These are phyloP conservation scores for Apostasia ramifera DNA, from an alignment of 106 monocot species.

Conservation along the genomic window DNA sequence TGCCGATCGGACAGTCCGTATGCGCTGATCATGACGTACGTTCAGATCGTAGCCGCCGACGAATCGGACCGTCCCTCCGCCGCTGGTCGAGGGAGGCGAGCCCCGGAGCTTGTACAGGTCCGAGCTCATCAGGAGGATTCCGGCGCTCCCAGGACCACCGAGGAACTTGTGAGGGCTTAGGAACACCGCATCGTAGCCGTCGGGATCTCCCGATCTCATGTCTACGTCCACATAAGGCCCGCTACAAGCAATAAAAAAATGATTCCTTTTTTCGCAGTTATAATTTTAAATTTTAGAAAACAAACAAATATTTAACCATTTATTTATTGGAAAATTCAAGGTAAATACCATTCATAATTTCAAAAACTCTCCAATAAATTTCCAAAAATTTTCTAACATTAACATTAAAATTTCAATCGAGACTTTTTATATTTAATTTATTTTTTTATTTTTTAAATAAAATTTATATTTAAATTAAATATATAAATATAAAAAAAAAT, in stretches of 20 bases:
- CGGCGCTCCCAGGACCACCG: conserved; percentile 66
- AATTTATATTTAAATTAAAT: too few relatives aligned
- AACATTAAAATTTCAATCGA: background rate
- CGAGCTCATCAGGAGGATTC: conserved; percentile 52
- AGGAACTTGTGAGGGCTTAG: conserved; percentile 77
- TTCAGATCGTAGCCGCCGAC: conserved; percentile 43
- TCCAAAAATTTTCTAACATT: background rate
- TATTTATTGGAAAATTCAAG: too few relatives aligned
- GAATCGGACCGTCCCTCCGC: conserved; percentile 70
- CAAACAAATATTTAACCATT: too few relatives aligned
- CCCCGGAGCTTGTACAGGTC: conserved; percentile 42
- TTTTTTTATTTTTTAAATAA: too few relatives aligned
- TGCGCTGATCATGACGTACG: background rate
- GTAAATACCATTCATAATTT: too few relatives aligned
- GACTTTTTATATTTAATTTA: too few relatives aligned
- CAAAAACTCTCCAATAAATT: background rate
- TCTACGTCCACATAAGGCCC: conserved; percentile 50
- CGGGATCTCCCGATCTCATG: conserved; percentile 43
- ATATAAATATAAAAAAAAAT: too few relatives aligned
- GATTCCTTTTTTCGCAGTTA: background rate
- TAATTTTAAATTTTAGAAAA: background rate
- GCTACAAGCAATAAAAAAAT: conserved; percentile 8
- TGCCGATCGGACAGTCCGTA: background rate
- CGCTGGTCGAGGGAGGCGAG: conserved; percentile 56
- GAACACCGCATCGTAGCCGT: conserved; percentile 76